Evolutionary conservation across 129 eudicot species (phyloP), one percentile per base, ranked within the genome.

Genomic region (Smallanthus sonchifolius): DNA sequence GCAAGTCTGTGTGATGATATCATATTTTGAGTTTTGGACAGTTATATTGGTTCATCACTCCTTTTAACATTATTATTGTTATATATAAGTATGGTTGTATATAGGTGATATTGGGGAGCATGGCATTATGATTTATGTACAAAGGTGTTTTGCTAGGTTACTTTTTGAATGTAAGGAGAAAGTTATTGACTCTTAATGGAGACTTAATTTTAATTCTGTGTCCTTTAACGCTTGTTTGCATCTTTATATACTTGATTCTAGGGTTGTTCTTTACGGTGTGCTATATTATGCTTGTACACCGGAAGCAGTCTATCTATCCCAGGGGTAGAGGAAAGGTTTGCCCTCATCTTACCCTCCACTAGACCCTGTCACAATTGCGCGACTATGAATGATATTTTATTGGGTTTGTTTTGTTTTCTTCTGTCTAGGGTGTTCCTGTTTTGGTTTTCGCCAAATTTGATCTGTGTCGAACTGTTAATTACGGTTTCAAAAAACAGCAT

Each of bases 131-230:
- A n/a, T n/a, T n/a, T n/a, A 67, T 75, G 83, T 79, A 79, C 74
- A 79, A 47, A 72, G 78, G 74, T 79, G 52, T 72, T 79, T 64
- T 79, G 83, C 74, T 72, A 65, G 83, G 42, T 77, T 57, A 6
- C 55, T 59, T 57, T 72, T 36, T 77, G 28, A 60, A 72, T 79
- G 78, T 35, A 54, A 70, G 72, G 77, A 78, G 67, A 78, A 77
- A 71, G 67, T 51, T 62, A 43, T 20, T 40, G 61, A 65, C 74
- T 52, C 54, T 62, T 79, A 55, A 65, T 72, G 49, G 39, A 68
- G 69, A 77, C 39, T 56, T 36, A 40, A 65, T 48, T 54, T 30
- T 69, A 42, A 65, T 48, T 45, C 16, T 74, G 61, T 75, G 49
- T 62, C 65, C 30, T 34, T 17, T 2, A 13, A 11, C n/a, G 20